phyloP scores from a whole-genome alignment of 345 rosid species.

The Lagerstroemia speciosa region DNA sequence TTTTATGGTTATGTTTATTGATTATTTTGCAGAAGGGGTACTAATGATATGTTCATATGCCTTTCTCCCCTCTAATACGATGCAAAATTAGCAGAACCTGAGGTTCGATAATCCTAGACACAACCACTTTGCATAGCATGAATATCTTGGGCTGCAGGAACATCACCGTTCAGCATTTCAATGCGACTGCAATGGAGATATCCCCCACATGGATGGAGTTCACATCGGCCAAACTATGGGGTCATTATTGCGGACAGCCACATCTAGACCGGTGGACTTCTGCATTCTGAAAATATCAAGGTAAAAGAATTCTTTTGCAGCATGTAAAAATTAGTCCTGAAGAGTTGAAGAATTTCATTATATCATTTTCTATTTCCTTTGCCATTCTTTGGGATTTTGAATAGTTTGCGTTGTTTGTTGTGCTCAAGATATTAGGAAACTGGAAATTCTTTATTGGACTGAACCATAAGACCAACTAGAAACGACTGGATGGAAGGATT shows the following conservation, averaged over 20 bases:
- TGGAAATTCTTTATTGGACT: background rate
- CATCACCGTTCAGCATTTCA: constrained; percentile 23
- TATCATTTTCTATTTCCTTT: no score
- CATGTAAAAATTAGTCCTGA: no score
- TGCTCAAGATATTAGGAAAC: background rate
- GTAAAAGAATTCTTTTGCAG: no score
- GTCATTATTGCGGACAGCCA: constrained; percentile 22
- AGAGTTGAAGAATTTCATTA: no score
- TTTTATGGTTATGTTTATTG: no score
- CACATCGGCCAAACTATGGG: constrained; percentile 38
- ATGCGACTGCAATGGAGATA: constrained; percentile 25
- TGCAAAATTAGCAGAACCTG: constrained; percentile 24
- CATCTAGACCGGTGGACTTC: constrained; percentile 56
- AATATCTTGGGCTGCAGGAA: constrained; percentile 33
- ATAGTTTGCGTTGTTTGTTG: no score
- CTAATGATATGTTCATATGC: no score
- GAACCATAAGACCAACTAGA: background rate
- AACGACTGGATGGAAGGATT: background rate
- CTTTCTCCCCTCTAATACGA: background rate
- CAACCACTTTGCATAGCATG: constrained; percentile 30
- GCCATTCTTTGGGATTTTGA: no score
- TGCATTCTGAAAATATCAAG: constrained; percentile 15
- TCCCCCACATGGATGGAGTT: constrained; percentile 58
- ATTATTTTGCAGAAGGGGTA: no score
- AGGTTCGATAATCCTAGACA: constrained; percentile 30